These are phyloP conservation scores for Ceraceosorus bombacis DNA, from an alignment of 1,284 basidiomycete genomes.

Conservation along the genomic window DNA sequence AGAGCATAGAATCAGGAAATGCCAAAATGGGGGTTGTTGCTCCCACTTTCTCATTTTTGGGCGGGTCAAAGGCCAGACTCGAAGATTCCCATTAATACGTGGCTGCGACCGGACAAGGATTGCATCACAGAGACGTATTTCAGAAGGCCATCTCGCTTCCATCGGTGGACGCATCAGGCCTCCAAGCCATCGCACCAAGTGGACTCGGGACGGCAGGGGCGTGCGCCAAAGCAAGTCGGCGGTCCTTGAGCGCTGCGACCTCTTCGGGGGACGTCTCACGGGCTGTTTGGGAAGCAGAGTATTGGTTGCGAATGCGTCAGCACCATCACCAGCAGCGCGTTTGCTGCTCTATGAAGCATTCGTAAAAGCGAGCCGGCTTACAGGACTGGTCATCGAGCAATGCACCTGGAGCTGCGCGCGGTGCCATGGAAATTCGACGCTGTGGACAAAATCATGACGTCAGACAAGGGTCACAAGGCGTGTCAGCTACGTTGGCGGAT, in stretches of 20 bases:
- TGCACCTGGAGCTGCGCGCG: slow-evolving; percentile 1
- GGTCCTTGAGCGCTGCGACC: slow-evolving; percentile 9
- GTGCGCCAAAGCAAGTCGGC: slow-evolving; percentile 3
- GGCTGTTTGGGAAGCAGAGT: slow-evolving; percentile 26
- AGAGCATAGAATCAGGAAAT: too few species aligned
- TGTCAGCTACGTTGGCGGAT: neutral
- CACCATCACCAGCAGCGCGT: neutral
- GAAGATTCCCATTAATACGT: too few species aligned
- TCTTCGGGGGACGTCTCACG: slow-evolving; percentile 27
- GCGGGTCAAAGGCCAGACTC: too few species aligned
- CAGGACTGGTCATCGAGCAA: neutral
- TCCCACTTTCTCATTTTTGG: too few species aligned
- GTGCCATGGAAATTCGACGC: slow-evolving; percentile 5
- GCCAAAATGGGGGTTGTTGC: too few species aligned
- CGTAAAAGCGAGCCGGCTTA: too few species aligned
- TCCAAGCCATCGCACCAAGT: neutral
- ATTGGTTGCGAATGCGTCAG: slow-evolving; percentile 13
- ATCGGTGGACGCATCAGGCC: neutral
- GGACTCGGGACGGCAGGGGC: neutral
- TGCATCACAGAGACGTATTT: neutral
- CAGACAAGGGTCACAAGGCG: neutral
- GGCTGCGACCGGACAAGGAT: too few species aligned
- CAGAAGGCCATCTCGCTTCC: neutral
- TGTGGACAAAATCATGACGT: neutral
- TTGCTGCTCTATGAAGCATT: neutral